Evolutionary conservation across 176 grass and related monocot species (phyloP), one percentile per base, ranked within the genome.

Genomic region (Thinopyrum elongatum): DNA sequence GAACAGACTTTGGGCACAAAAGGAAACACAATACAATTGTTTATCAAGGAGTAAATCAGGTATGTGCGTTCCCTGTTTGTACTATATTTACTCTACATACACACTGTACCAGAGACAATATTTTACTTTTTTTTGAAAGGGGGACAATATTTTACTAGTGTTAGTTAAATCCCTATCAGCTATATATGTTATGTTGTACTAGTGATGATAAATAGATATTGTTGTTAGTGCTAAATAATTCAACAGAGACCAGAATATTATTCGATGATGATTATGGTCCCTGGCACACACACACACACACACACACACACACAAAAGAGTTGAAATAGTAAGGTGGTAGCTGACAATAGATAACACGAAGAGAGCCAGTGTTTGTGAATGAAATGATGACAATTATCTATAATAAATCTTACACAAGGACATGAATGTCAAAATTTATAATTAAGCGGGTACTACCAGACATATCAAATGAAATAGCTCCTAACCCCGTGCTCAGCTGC

Each of bases 141-240:
- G 41, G 41, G 22, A 31, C 17, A 41, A 62, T 77, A 42, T 65
- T 70, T 77, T 31, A 61, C 10, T 61, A 38, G 9, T 58, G 63
- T 28, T 22, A 60, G 30, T 58, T 77, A 46, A 53, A 83, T 78
- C 5, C 27, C n/a, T 38, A 38, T 49, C 26, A 67, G 21, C 38
- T 70, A 58, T 33, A 80, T 23, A 85, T 47, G 51, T 31, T 82
- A 35, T 78, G 7, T 29, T 78, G 74, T 46, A 71, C 29, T 79
- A 83, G 5, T 29, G 30, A 76, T 59, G 22, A 49, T 19, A 23
- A 29, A 77, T 77, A 16, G 8, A 26, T 23, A 68, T 74, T 22
- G 11, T 35, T 29, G 21, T 31, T 68, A 36, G 12, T 62, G 15
- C 70, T 65, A 46, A 33, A 74, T 10, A 70, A 49, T 28, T 89